These are phyloP conservation scores for Zygoascus meyerae DNA, from an alignment of 1,139 yeast species.

Conservation along the genomic window DNA sequence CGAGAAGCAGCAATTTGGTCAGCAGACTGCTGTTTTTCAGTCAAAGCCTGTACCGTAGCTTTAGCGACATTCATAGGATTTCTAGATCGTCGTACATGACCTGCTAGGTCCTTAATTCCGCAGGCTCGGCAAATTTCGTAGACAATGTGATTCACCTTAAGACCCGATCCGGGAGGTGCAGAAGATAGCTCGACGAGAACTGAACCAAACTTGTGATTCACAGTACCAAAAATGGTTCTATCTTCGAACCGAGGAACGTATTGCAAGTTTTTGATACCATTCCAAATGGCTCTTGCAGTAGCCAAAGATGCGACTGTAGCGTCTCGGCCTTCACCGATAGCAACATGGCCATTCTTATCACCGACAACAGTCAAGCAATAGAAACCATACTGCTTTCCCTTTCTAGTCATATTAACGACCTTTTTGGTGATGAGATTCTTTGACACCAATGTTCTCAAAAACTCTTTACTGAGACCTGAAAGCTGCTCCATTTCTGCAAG, in stretches of 20 bases:
- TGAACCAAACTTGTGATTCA: conserved; percentile 81
- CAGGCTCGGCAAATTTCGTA: conserved; percentile 92
- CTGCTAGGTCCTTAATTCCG: conserved; percentile 90
- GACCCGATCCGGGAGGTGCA: conserved; percentile 92
- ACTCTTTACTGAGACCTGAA: conserved; percentile 68
- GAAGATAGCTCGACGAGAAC: conserved; percentile 75
- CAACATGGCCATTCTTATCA: conserved; percentile 87
- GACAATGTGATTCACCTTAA: conserved; percentile 85
- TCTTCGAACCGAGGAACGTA: conserved; percentile 84
- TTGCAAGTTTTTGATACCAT: conserved; percentile 80
- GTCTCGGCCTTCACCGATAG: conserved; percentile 93
- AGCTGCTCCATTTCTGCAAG: conserved; percentile 38
- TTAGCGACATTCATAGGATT: conserved; percentile 93
- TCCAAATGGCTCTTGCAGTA: conserved; percentile 83
- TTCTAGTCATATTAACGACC: conserved; percentile 87
- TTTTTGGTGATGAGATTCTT: conserved; percentile 50
- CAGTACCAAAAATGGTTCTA: conserved; percentile 83
- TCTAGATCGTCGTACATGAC: conserved; percentile 86
- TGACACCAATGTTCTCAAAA: conserved; percentile 57
- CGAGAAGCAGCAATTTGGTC: conserved; percentile 88
- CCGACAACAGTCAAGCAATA: conserved; percentile 90
- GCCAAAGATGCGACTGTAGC: conserved; percentile 75
- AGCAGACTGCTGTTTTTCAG: conserved; percentile 65
- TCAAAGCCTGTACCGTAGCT: conserved; percentile 81
- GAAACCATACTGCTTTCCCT: conserved; percentile 84